Percentiles rank a stretch among this genome's conserved stretches.
These are phyloP conservation scores for Caloboletus firmus DNA, from an alignment of 1,284 basidiomycete genomes.

Conservation along the genomic window DNA sequence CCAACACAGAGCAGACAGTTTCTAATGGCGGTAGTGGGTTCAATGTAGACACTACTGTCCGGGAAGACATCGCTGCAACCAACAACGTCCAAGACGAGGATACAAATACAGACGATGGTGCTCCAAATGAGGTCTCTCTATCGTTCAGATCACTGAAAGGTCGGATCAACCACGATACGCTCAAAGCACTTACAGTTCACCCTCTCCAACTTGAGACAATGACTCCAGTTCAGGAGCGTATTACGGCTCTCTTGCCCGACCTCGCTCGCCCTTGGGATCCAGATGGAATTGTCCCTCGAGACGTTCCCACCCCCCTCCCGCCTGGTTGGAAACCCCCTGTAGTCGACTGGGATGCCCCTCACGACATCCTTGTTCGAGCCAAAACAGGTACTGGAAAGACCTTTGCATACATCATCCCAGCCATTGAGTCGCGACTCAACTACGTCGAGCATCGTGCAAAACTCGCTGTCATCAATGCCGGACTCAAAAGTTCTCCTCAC, in stretches of 20 bases:
- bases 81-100: not conserved
- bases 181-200: conserved; percentile 62
- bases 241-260: conserved; percentile 67
- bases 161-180: conserved; percentile 45
- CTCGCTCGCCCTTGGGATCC: conserved; percentile 51
- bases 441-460: conserved; percentile 45
- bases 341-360: conserved; percentile 37
- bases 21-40: not conserved
- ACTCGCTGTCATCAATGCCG: conserved; percentile 43
- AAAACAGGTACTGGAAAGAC: conserved; percentile 95
- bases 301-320: not conserved
- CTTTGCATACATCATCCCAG: conserved; percentile 86
- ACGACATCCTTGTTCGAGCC: conserved; percentile 79
- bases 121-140: not conserved
- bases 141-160: conserved; percentile 46
- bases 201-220: conserved; percentile 78
- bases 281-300: conserved; percentile 11
- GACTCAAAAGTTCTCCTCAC: conserved; percentile 35
- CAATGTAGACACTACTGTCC: not conserved
- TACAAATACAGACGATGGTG: not conserved
- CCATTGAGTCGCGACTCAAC: conserved; percentile 73
- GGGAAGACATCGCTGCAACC: not conserved
- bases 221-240: conserved; percentile 84
- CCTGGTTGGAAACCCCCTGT: conserved; percentile 20
- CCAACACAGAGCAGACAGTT: not conserved